Conservation (phyloP, 2,329 filamentous ascomycete species). For the Salinomyces thailandicus region DNA sequence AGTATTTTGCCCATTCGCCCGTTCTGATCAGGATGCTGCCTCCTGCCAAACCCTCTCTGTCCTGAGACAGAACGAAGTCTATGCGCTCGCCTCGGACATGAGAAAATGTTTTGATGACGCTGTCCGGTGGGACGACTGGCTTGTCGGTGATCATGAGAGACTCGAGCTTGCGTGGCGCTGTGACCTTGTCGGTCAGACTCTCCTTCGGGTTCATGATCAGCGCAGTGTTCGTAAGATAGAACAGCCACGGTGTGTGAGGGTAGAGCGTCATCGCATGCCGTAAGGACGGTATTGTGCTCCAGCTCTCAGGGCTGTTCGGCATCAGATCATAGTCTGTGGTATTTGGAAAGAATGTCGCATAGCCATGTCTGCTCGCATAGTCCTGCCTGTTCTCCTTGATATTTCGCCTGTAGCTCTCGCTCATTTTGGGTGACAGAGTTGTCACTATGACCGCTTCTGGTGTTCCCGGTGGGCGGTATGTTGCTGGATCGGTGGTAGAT, state of each 20-base stretch:
- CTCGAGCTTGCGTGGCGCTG: constrained; percentile 58
- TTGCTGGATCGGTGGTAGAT: constrained; percentile 2
- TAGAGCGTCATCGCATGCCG: constrained; percentile 77
- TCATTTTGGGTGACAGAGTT: constrained; percentile 60
- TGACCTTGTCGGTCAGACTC: constrained; percentile 59
- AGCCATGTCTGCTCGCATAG: constrained; percentile 82
- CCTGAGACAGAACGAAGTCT: constrained; percentile 75
- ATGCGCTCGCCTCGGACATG: constrained; percentile 69
- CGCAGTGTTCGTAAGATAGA: constrained; percentile 75
- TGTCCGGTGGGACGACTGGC: constrained; percentile 85
- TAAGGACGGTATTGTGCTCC: constrained; percentile 72
- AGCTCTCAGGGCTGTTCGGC: constrained; percentile 49
- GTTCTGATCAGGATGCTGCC: constrained; percentile 71
- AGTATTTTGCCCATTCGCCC: constrained; percentile 85
- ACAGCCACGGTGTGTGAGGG: constrained; percentile 70
- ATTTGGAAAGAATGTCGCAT: constrained; percentile 71
- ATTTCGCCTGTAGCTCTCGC: constrained; percentile 56
- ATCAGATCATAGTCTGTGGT: constrained; percentile 64
- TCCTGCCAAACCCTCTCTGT: constrained; percentile 64
- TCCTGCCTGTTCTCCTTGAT: constrained; percentile 72
- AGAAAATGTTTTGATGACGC: constrained; percentile 88
- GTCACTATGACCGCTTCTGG: constrained; percentile 69
- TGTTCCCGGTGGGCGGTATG: constrained; percentile 27
- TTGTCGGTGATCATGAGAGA: constrained; percentile 72
- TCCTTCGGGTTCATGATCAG: constrained; percentile 77